Conservation (phyloP, 495 filamentous ascomycete genomes). For the Trichocladium uniseriatum region DNA sequence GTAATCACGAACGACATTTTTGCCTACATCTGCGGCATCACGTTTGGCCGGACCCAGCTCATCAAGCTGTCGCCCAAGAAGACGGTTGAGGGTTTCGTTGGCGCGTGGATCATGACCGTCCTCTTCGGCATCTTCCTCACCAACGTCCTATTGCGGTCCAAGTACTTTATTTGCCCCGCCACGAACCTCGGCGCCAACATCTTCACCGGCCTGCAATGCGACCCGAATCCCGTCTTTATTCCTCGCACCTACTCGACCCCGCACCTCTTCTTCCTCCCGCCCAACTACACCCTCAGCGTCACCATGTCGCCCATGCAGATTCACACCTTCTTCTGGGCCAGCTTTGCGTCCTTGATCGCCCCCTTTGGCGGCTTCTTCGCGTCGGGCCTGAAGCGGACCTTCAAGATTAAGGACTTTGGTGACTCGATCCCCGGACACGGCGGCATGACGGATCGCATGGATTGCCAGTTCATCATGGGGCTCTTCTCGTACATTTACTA, state of each 20-base stretch:
- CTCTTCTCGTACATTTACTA: constrained; percentile 98
- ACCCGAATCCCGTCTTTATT: constrained; percentile 86
- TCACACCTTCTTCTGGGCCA: constrained; percentile 82
- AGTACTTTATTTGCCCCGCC: constrained; percentile 97
- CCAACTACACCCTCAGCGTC: constrained; percentile 43
- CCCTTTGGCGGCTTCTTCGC: constrained; percentile 99
- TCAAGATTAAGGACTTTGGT: constrained; percentile 99
- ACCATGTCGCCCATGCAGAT: constrained; percentile 85
- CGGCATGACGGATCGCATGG: constrained; percentile 98
- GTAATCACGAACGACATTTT: constrained; percentile 99
- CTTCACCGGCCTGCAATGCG: constrained; percentile 82
- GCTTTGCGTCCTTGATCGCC: constrained; percentile 93
- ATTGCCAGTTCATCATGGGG: constrained; percentile 99
- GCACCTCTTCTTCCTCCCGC: constrained; percentile 49
- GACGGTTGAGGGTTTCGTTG: constrained; percentile 96
- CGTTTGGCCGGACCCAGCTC: constrained; percentile 89
- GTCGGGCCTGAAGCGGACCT: constrained; percentile 93
- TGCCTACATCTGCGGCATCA: constrained; percentile 95
- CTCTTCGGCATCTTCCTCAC: constrained; percentile 76
- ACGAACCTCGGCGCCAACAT: constrained; percentile 92
- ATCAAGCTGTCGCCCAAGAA: constrained; percentile 99
- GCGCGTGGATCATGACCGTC: constrained; percentile 93
- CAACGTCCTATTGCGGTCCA: constrained; percentile 79
- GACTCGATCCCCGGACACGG: constrained; percentile 96
- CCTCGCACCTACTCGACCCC: constrained; percentile 72